Conservation (phyloP, 495 filamentous ascomycete genomes). For the Neurospora pannonica region DNA sequence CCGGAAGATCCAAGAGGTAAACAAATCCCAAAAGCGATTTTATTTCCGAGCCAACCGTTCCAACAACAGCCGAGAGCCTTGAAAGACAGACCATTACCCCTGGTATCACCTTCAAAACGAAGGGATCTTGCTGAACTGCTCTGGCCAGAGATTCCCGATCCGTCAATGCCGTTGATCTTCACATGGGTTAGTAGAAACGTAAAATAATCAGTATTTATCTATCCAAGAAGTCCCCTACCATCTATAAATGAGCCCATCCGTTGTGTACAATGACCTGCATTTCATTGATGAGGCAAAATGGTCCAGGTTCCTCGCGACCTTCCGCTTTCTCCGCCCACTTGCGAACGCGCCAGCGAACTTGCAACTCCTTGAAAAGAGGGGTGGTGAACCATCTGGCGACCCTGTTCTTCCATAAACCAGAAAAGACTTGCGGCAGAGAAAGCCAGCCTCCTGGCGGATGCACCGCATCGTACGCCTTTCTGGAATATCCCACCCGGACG, state of each 20-base stretch:
- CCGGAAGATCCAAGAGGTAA: background rate
- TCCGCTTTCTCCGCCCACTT: conserved; percentile 33
- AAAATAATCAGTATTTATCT: background rate
- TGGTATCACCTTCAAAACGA: background rate
- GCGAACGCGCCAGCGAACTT: conserved; percentile 27
- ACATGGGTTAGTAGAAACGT: background rate
- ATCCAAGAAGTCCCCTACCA: background rate
- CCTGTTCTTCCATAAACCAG: conserved; percentile 41
- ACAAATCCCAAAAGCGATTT: background rate
- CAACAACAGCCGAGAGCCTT: background rate
- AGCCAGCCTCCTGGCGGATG: conserved; percentile 25
- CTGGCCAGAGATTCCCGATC: background rate
- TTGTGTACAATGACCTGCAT: conserved; percentile 71
- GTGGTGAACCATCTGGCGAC: conserved; percentile 17
- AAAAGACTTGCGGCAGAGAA: conserved; percentile 13
- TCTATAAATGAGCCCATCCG: conserved; percentile 67
- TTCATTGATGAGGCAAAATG: conserved; percentile 67
- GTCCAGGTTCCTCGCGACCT: conserved; percentile 42
- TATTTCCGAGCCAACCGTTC: background rate
- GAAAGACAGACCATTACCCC: background rate
- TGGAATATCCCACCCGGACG: conserved; percentile 65
- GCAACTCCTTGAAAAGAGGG: conserved; percentile 22
- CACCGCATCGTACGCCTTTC: conserved; percentile 43
- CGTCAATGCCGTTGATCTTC: background rate
- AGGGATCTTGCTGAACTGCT: background rate